Evolutionary conservation across 2,329 filamentous ascomycete genomes (phyloP).

Genomic region (Talaromyces sp.): DNA sequence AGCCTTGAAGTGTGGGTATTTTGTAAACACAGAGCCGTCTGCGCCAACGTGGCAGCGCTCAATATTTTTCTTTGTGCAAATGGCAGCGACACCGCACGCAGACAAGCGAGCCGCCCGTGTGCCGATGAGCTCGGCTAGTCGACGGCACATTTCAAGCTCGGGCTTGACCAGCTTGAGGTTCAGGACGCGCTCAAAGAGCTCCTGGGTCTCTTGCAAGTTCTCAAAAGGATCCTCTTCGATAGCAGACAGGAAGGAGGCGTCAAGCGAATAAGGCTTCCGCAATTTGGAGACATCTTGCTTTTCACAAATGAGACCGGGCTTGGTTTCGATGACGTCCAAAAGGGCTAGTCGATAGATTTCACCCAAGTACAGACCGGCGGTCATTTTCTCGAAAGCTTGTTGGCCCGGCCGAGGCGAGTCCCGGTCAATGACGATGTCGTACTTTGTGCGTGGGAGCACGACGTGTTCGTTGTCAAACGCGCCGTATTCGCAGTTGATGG

Average conservation of each 20-base stretch:
- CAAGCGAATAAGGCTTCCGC: constrained; percentile 80
- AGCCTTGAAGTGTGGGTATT: constrained; percentile 96
- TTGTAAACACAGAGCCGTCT: constrained; percentile 97
- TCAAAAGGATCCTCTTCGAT: constrained; percentile 96
- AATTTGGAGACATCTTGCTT: constrained; percentile 74
- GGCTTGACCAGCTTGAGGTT: constrained; percentile 63
- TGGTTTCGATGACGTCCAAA: constrained; percentile 76
- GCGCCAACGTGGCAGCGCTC: constrained; percentile 87
- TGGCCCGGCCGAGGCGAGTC: constrained; percentile 89
- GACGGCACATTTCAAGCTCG: constrained; percentile 84
- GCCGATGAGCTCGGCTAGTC: constrained; percentile 87
- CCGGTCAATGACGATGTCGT: constrained; percentile 82
- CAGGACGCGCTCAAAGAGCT: constrained; percentile 73
- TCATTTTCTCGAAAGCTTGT: constrained; percentile 97
- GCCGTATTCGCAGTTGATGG: constrained; percentile 97
- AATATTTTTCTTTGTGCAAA: constrained; percentile 93
- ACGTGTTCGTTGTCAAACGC: constrained; percentile 93
- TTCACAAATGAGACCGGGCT: constrained; percentile 70
- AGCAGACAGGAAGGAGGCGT: constrained; percentile 85
- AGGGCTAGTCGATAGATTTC: constrained; percentile 89
- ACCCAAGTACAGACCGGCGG: constrained; percentile 86
- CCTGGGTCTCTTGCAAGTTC: constrained; percentile 83
- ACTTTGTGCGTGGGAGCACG: constrained; percentile 77
- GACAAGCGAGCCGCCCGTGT: constrained; percentile 90
- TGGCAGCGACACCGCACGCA: constrained; percentile 89